Base-by-base conservation (phyloP, 176 grass and related monocot species). In the Triticum urartu region DNA sequence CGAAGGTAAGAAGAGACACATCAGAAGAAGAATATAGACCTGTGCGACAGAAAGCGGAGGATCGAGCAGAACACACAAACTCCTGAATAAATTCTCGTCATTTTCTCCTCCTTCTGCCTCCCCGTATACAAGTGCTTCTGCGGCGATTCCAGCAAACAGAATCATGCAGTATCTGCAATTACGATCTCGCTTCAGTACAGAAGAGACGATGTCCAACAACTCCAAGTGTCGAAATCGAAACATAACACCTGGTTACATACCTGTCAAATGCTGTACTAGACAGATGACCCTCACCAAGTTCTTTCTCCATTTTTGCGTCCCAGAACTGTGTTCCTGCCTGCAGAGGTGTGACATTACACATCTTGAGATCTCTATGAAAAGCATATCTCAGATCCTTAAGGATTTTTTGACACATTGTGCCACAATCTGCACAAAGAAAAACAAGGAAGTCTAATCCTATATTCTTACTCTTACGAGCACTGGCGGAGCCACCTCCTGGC, bases 281-380 rank as follows among this genome's bases (percentile, higher is more conserved):
- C 70, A 98, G 76, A 80, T 78, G 91, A 17, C 96, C 96, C 40
- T 98, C 88, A 47, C 84, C 88, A 77, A 94, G 93, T 83, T 98
- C 96, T 45, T 86, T 92, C 88, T 94, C 96, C 91, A 98, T 90
- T 20, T 95, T 98, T 80, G 68, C 90, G 90, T 98, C 96, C 96
- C 96, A 98, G 91, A 98, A 95, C 73, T 98, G 96, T 86, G 96
- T 98, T 64, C 93, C 96, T 88, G 96, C 96, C 96, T 98, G 75
- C 70, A 78, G 24, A 89, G 22, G 32, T 85, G 84, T 5, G 85
- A 56, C 70, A 83, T 50, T 25, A 21, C 24, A 47, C 34, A 58
- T 48, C 33, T 24, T 79, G 40, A 59, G 24, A 72, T 63, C 11
- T 62, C 64, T 61, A 90, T 18, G 34, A 80, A 86, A 48, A 66